Base-by-base conservation (phyloP, 768 basidiomycete species). In the Suillus cothurnatus region DNA sequence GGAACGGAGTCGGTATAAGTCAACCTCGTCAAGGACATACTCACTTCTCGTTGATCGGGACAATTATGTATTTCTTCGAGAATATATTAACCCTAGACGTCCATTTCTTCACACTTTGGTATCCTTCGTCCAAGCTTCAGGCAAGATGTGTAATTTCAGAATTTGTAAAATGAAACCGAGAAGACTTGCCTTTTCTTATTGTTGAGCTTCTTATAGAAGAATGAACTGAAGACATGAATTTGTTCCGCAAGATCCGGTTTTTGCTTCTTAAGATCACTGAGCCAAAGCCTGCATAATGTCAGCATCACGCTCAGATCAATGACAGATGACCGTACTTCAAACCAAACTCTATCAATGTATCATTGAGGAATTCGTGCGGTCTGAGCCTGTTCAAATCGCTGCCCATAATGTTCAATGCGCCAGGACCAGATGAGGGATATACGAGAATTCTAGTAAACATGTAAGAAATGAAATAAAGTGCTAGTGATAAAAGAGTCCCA, bases 41-140 rank as follows among this genome's bases (percentile, higher is more conserved):
- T 64, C 74, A 97, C 97, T 96, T 82, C 76, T 99, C 97, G 70
- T 99, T 99, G 77, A 99, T 97, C 2, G 97, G 97, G 12, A 99
- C 86, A 57, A 99, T 88, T 68, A 99, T 82, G 71, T 92, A 97
- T 72, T 93, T 92, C 84, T 99, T 99, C 67, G 82, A 77, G 76
- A 99, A 99, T 21, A 99, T 74, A 72, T 95, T 85, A 58, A 95
- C 80, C 75, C 91, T 96, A 34, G 88, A 85, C 0, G 97, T 99
- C 97, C 97, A 99, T 76, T 97, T 97, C 38, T 86, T 85, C 57
- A 99, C 94, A 63, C 89, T 92, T 56, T 88, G 79, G 74, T 95
- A 98, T 15, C 91, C 91, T 65, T 88, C 88, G 45, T 86, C 81
- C 32, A 78, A 66, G 63, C 85, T 86, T 70, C 47, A 63, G 39